phyloP scores from a whole-genome alignment of 371 early-diverging fungal species.

The Synchytrium microbalum region DNA sequence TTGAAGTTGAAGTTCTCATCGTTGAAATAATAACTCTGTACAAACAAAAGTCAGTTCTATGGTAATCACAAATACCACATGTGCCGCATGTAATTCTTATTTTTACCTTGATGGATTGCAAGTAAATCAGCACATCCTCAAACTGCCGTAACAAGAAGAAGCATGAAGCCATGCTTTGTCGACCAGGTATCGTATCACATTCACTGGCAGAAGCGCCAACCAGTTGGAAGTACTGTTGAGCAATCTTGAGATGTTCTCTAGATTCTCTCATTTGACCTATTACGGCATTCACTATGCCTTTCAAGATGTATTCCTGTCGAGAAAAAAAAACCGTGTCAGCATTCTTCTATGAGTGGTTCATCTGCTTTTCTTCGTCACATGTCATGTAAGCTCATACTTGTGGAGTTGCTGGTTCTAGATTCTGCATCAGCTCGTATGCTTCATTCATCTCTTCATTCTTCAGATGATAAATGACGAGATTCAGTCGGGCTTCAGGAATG shows the following conservation, averaged over 20 bases:
- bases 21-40: slow-evolving; percentile 47
- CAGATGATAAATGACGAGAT: slow-evolving; percentile 45
- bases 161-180: slow-evolving; percentile 50
- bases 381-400: slow-evolving; percentile 19
- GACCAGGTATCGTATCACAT: slow-evolving; percentile 51
- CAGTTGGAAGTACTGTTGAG: slow-evolving; percentile 50
- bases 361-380: not conserved
- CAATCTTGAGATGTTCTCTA: slow-evolving; percentile 47
- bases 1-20: slow-evolving; percentile 53
- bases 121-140: slow-evolving; percentile 47
- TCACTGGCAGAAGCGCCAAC: slow-evolving; percentile 47
- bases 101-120: slow-evolving; percentile 47
- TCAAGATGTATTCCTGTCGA: slow-evolving; percentile 42
- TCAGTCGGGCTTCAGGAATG: slow-evolving; percentile 48
- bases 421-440: slow-evolving; percentile 46
- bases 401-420: slow-evolving; percentile 44
- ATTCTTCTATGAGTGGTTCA: not conserved
- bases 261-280: slow-evolving; percentile 45
- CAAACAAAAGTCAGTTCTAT: not conserved
- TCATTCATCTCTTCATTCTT: slow-evolving; percentile 40
- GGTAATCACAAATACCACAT: not conserved
- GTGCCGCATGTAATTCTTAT: not conserved
- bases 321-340: slow-evolving; percentile 3
- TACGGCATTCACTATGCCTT: slow-evolving; percentile 45
- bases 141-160: slow-evolving; percentile 46